Base-by-base conservation (phyloP, 768 basidiomycete species). In the Mrakia blollopis region DNA sequence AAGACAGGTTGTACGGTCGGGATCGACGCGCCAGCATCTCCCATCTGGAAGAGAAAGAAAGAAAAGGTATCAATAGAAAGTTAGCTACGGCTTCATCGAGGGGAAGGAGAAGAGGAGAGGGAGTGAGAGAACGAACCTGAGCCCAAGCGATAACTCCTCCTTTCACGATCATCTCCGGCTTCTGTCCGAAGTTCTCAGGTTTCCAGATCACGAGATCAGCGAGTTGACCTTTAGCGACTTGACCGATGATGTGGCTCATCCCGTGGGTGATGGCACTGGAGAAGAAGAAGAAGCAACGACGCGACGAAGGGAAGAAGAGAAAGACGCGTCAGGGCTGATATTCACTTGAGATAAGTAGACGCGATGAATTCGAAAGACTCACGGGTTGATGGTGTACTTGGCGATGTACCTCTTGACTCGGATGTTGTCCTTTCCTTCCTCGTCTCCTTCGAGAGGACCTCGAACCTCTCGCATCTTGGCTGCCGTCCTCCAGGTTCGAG, bases 321-420 rank as follows among this genome's bases (percentile, higher is more conserved):
- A 39, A 25, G 57, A 57, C 63, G 47, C 8, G 52, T 62, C 28
- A 72, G 30, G 41, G 14, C 65, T 6, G 41, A 1, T 11, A n/a
- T 44, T 14, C 3, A 13, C 5, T 44, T 14, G 44, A 23, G 44
- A 60, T n/a, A 47, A 73, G 11, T 6, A 44, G 10, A 14, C 44
- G 41, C 61, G 30, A 7, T 39, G 67, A 28, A 60, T 7, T 54
- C 14, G 18, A 14, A 13, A 28, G 10, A 87, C 93, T 80, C 80
- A 96, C 93, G 96, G 94, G 82, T 99, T 98, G 82, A 98, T 89
- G 21, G 97, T 98, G 84, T 98, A 98, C 83, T 98, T 99, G 23
- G 95, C 61, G n/a, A 73, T 65, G 67, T 78, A 74, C 9, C 95
- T 87, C 86, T 97, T 98, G 72, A 98, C 96, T 23, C 97, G 87